Percentiles rank a stretch among this genome's conserved stretches.
These are phyloP conservation scores for Penicillium sp. DNA, from an alignment of 2,329 filamentous ascomycete genomes.

Conservation along the genomic window DNA sequence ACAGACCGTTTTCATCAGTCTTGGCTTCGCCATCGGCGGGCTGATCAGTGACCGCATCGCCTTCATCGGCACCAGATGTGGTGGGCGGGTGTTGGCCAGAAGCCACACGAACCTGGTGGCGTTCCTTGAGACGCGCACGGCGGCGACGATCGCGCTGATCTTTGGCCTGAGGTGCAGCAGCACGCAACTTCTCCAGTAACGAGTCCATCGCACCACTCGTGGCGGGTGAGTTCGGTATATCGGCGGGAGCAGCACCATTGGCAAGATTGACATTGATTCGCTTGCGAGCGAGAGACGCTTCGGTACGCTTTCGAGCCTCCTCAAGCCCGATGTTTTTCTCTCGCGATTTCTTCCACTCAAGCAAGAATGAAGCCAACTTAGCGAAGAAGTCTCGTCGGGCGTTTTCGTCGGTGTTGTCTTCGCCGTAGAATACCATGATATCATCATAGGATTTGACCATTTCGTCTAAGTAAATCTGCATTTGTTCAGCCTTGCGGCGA, in stretches of 20 bases:
- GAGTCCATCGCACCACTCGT: slow-evolving; percentile 94
- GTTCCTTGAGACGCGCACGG: slow-evolving; percentile 83
- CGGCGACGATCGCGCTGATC: slow-evolving; percentile 87
- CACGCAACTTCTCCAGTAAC: slow-evolving; percentile 88
- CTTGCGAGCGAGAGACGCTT: slow-evolving; percentile 90
- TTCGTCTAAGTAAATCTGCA: slow-evolving; percentile 89
- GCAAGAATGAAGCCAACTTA: slow-evolving; percentile 86
- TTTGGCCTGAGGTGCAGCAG: slow-evolving; percentile 83
- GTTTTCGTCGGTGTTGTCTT: slow-evolving; percentile 88
- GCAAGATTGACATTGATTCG: slow-evolving; percentile 62
- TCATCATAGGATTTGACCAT: slow-evolving; percentile 90
- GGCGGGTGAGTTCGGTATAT: slow-evolving; percentile 62
- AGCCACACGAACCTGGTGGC: slow-evolving; percentile 84
- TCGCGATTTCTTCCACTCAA: slow-evolving; percentile 92
- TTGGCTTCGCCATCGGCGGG: slow-evolving; percentile 42
- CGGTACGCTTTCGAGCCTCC: slow-evolving; percentile 79
- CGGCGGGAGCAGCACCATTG: slow-evolving; percentile 52
- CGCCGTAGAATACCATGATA: slow-evolving; percentile 94
- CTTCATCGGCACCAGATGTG: slow-evolving; percentile 54
- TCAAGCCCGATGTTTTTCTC: slow-evolving; percentile 88
- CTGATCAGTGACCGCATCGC: slow-evolving; percentile 53
- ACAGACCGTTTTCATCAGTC: slow-evolving; percentile 34
- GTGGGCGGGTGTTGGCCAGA: slow-evolving; percentile 89
- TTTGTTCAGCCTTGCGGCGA: slow-evolving; percentile 89
- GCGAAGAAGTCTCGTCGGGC: slow-evolving; percentile 93